Evolutionary conservation across 768 basidiomycete species (phyloP).

Genomic region (Hygrophorus pudorinus): DNA sequence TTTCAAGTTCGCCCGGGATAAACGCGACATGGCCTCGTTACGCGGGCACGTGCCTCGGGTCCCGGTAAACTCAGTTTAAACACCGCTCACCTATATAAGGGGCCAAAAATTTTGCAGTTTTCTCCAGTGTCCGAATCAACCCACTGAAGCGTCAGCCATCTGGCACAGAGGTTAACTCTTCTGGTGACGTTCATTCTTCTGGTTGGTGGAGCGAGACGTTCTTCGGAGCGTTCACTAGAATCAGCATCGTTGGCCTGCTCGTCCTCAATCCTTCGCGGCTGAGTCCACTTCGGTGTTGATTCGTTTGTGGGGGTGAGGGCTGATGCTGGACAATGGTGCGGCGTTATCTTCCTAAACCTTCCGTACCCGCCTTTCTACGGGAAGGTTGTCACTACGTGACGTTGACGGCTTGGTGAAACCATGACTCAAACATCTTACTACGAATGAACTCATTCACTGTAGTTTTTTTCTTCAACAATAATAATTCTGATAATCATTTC

Average conservation of each 20-base stretch:
- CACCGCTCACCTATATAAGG: conserved; percentile 14
- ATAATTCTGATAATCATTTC: not conserved
- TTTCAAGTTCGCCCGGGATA: conserved; percentile 43
- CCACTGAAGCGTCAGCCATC: conserved; percentile 50
- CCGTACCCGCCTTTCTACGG: conserved; percentile 40
- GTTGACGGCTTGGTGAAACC: conserved; percentile 77
- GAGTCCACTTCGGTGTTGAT: conserved; percentile 51
- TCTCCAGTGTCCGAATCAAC: conserved; percentile 61
- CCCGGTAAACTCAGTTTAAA: conserved; percentile 21
- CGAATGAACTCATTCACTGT: too few species aligned
- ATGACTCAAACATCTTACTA: conserved; percentile 52
- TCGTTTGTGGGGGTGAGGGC: conserved; percentile 24
- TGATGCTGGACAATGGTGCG: conserved; percentile 28
- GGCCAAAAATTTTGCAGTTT: conserved; percentile 15
- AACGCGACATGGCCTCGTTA: conserved; percentile 31
- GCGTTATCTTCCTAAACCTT: conserved; percentile 80
- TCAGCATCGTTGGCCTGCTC: conserved; percentile 24
- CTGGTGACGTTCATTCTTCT: conserved; percentile 56
- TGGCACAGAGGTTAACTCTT: conserved; percentile 39
- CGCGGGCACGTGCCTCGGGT: not conserved
- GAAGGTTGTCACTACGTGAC: conserved; percentile 62
- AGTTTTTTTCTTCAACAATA: too few species aligned
- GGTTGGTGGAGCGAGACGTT: conserved; percentile 74
- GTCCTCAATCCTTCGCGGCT: conserved; percentile 20
- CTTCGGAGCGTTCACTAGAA: conserved; percentile 29